Conservation (phyloP, 2,329 filamentous ascomycete species). For the Emmonsiellopsis sp. region DNA sequence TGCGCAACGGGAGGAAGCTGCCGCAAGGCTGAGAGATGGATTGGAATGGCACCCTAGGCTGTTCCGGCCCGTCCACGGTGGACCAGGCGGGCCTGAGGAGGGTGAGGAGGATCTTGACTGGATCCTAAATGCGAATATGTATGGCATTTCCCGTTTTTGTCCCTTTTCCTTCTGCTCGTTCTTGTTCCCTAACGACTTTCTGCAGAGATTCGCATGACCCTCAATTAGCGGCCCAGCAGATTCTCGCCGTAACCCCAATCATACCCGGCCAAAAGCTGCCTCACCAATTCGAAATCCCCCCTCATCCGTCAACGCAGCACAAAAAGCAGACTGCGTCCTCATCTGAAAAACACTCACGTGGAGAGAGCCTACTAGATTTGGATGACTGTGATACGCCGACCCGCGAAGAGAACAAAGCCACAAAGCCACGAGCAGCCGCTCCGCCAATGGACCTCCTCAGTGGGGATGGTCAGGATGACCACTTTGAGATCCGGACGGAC, state of each 20-base stretch:
- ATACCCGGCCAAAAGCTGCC: slow-evolving; percentile 61
- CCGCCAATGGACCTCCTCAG: slow-evolving; percentile 11
- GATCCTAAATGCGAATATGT: slow-evolving; percentile 87
- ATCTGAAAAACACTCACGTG: neutral
- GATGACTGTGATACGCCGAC: slow-evolving; percentile 1
- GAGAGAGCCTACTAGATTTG: slow-evolving; percentile 20
- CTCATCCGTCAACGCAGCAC: slow-evolving; percentile 23
- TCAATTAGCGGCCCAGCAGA: slow-evolving; percentile 66
- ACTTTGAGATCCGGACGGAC: neutral
- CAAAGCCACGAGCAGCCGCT: neutral
- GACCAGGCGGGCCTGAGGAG: slow-evolving; percentile 61
- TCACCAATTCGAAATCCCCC: slow-evolving; percentile 48
- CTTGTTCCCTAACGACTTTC: neutral
- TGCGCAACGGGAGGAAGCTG: slow-evolving; percentile 78
- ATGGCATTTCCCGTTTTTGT: slow-evolving; percentile 20
- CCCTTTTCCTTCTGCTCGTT: neutral
- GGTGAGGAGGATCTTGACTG: slow-evolving; percentile 87
- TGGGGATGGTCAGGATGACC: slow-evolving; percentile 4
- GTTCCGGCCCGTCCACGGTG: slow-evolving; percentile 66
- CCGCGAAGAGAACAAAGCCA: neutral
- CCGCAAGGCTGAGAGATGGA: slow-evolving; percentile 64
- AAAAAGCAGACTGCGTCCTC: neutral
- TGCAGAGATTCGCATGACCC: slow-evolving; percentile 54
- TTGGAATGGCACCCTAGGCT: slow-evolving; percentile 81
- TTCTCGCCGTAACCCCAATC: slow-evolving; percentile 77